Base-by-base conservation (phyloP, 306 rosid species). In the Cotoneaster glaucophyllus region DNA sequence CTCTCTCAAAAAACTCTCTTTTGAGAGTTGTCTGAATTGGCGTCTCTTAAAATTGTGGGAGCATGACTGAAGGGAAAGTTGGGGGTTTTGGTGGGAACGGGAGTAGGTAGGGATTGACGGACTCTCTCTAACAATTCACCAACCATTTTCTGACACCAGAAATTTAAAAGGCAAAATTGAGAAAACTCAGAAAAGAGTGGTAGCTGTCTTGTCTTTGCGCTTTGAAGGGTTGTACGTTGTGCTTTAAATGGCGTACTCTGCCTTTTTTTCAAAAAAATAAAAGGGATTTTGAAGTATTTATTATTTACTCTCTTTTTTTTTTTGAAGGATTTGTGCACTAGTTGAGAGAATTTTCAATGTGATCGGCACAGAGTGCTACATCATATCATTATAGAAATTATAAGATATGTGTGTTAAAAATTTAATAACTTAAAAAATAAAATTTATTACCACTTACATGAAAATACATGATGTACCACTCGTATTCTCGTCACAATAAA, bases 61-160 rank as follows among this genome's bases (percentile, higher is more conserved):
- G 18, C 32, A 81, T 56, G 79, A 77, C 50, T 25, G 82, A 64
- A 58, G 11, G 37, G 4, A 14, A 26, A 57, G 7, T 43, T 65
- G 81, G 85, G 77, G 86, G 76, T 21, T 76, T 84, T 85, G 90
- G 85, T 85, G 84, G 77, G 74, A 43, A 59, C 19, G 66, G 77
- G 10, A n/a, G 34, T 44, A 69, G 26, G 81, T 62, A 54, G 68
- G 25, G 68, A 31, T 31, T 31, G 68, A 64, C 18, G 68, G 24
- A 64, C 32, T 59, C 64, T 4, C 34, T 25, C 65, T 25, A 21
- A 2, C 39, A 4, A 31, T 64, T 18, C 21, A 73, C 70, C 50
- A 70, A 61, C 32, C 84, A 82, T 41, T 28, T 41, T 25, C 34
- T 13, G 74, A n/a, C 78, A 78, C 82, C 84, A 53, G 68, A 63